Percentiles rank a stretch among this genome's conserved stretches.
Evolutionary conservation across 2,329 filamentous ascomycete species (phyloP).

Genomic region (Apiospora pterosperma): DNA sequence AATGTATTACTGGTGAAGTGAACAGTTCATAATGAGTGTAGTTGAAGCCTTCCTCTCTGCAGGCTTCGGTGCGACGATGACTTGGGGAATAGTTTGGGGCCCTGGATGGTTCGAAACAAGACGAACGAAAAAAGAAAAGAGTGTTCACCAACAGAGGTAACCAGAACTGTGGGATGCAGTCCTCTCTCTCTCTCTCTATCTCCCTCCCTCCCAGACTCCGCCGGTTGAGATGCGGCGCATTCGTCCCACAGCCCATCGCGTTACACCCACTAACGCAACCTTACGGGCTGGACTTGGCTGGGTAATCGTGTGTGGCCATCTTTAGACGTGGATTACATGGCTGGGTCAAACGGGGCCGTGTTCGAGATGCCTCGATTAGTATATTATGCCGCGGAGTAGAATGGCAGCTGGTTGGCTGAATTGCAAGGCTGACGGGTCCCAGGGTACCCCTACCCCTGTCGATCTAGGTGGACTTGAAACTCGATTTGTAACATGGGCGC

Average conservation of each 20-base stretch:
- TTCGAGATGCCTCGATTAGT: constrained; percentile 7
- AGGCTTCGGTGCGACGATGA: not conserved
- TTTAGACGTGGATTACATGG: constrained; percentile 2
- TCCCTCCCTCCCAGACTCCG: not conserved
- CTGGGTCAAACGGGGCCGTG: constrained; percentile 7
- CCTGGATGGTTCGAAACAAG: constrained; percentile 1
- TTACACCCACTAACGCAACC: not conserved
- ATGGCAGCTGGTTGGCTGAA: constrained; percentile 1
- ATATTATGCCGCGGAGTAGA: constrained; percentile 3
- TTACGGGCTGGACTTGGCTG: not conserved
- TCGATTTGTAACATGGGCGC: not conserved
- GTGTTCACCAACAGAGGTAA: not conserved
- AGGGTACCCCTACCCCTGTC: not conserved
- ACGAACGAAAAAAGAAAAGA: not conserved
- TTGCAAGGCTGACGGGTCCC: constrained; percentile 3
- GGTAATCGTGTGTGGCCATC: not conserved
- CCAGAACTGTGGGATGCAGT: not conserved
- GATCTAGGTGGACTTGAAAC: constrained; percentile 8
- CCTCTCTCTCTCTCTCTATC: not conserved
- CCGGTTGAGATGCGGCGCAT: not conserved
- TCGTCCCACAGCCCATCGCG: not conserved
- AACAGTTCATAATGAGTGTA: constrained; percentile 19
- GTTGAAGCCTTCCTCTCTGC: not conserved
- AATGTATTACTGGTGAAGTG: constrained; percentile 29
- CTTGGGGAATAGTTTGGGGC: not conserved